Conservation (phyloP, 163 green algal genomes). For the Picocystis sp. region DNA sequence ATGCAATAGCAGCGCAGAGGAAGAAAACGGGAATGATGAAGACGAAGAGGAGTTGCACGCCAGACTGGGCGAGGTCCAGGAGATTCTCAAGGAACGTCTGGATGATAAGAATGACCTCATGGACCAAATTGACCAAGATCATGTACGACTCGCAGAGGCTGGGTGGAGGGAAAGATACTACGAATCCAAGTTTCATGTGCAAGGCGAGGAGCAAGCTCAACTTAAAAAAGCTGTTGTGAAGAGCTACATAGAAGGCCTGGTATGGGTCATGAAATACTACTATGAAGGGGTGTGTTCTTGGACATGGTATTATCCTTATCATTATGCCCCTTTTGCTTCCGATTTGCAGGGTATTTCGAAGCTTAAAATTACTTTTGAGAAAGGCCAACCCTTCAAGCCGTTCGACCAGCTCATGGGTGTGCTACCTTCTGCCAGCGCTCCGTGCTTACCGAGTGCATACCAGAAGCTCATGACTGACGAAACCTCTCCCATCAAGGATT, state of each 20-base stretch:
- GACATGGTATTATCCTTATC: constrained; percentile 78
- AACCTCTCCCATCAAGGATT: constrained; percentile 80
- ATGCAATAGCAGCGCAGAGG: constrained; percentile 1
- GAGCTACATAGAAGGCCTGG: constrained; percentile 56
- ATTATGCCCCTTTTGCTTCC: constrained; percentile 87
- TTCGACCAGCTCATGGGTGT: constrained; percentile 42
- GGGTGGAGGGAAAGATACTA: constrained; percentile 93
- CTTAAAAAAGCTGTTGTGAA: too few species aligned
- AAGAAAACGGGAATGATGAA: constrained; percentile 7
- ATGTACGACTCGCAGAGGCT: constrained; percentile 45
- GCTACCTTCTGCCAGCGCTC: constrained; percentile 21
- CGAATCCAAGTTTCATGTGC: constrained; percentile 46
- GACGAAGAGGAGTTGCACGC: constrained; percentile 5
- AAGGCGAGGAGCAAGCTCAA: too few species aligned
- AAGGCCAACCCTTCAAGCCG: constrained; percentile 63
- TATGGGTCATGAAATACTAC: constrained; percentile 32
- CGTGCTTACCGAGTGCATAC: constrained; percentile 5
- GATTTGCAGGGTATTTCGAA: constrained; percentile 48
- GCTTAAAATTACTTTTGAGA: constrained; percentile 61
- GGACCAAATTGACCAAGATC: constrained; percentile 1
- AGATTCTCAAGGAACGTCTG: too few species aligned
- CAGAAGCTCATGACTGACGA: constrained; percentile 52
- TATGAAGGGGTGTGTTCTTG: constrained; percentile 36
- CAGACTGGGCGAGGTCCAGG: too few species aligned
- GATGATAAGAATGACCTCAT: constrained; percentile 37